Base-by-base conservation (phyloP, 2,329 filamentous ascomycete species). In the Metarhizium robertsii region DNA sequence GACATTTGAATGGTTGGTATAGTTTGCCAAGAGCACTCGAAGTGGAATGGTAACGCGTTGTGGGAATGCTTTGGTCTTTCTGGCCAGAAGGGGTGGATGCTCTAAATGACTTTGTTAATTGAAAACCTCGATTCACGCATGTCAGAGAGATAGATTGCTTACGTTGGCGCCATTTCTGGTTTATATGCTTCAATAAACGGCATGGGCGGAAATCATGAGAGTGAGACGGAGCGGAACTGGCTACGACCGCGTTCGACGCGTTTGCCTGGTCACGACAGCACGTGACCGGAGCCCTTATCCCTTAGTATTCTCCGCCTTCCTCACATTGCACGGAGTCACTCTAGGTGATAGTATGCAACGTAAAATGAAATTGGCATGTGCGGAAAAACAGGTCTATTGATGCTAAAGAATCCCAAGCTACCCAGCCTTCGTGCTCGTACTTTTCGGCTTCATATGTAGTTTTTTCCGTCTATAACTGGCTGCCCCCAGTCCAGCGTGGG, bases 1-100 rank as follows among this genome's bases (percentile, higher is more conserved):
- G 94, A 63, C 92, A 97, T 75, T 86, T 95, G 75, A 99, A 99
- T 0, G 94, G 94, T 66, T 86, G 92, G 64, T 64, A 60, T 34
- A 71, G 63, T 43, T 61, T 62, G 47, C 62, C 62, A 46, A 65
- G 45, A n/a, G 63, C 63, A 11, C 65, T 51, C 13, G 56, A 40
- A 36, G n/a, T 30, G 14, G 52, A 53, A 18, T 53, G 54, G 25
- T 53, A 46, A 32, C 42, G 25, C 20, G 20, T 29, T 30, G 20
- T 20, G 13, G 7, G 45, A 8, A 8, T 13, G 2, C 13, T 29
- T 8, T 48, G n/a, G 25, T 48, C 45, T 10, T 8, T 48, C 14
- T 29, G 20, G 10, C 20, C 25, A 14, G 45, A 46, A 11, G 38
- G 36, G 10, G 6, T 18, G 14, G 45, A 48, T 48, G 25, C 10